These are phyloP conservation scores for Streptanthus diversifolius DNA, from an alignment of 345 rosid genomes.

Conservation along the genomic window DNA sequence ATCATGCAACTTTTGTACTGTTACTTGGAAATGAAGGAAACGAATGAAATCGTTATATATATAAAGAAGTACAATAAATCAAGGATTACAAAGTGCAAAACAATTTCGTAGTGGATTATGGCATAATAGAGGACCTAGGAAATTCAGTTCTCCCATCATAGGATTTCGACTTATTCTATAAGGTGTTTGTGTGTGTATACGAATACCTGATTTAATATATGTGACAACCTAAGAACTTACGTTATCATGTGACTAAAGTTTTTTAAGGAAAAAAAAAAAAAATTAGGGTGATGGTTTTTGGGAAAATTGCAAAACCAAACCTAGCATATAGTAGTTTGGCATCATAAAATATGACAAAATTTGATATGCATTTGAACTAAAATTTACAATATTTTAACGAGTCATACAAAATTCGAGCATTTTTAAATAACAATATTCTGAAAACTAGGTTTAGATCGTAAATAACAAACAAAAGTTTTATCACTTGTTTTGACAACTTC, in stretches of 20 bases:
- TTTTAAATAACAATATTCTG: neutral
- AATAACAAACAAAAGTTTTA: no score
- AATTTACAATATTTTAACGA: no score
- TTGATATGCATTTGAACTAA: neutral
- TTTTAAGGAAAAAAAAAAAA: no score
- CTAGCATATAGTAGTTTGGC: neutral
- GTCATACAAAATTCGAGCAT: no score
- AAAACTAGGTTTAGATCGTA: neutral
- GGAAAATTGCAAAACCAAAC: neutral
- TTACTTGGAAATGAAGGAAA: neutral
- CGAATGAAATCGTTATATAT: neutral
- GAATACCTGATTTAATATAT: neutral
- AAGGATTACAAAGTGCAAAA: neutral
- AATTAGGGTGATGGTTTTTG: neutral
- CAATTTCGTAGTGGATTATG: neutral
- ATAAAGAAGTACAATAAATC: neutral
- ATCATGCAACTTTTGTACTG: slow-evolving; percentile 23
- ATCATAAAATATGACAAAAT: neutral
- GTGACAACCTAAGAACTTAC: slow-evolving; percentile 6
- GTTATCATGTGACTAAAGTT: neutral
- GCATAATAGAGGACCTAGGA: neutral
- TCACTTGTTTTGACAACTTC: neutral
- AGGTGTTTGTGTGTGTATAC: neutral
- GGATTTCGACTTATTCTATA: neutral
- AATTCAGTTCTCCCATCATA: neutral